Base-by-base conservation (phyloP, 352 stramenopile genomes). In the Phytophthora fragariae region DNA sequence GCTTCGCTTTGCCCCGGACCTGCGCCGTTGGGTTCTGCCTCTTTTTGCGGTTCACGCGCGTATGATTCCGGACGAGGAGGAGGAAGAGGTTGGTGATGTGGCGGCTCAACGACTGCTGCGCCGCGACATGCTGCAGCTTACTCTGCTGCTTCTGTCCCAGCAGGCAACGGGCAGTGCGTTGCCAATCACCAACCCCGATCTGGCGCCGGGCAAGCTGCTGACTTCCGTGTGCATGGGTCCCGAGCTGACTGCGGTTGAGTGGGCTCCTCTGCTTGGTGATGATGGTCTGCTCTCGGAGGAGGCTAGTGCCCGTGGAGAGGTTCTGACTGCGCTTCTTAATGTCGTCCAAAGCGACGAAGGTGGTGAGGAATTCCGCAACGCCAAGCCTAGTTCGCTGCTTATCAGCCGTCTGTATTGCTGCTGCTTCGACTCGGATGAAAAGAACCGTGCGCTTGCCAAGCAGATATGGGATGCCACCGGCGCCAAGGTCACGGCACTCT, bases 1-100 rank as follows among this genome's bases (percentile, higher is more conserved):
- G 54, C 72, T 96, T 31, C 74, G 76, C 27, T 75, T 84, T 47
- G 77, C 80, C 7, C 84, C 81, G 24, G 70, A 82, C 4, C 68
- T 94, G 53, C 84, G 89, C 3, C 84, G 87, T 24, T 96, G 88
- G 87, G 72, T 76, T 14, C 60, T 96, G 62, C 85, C 88, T 61
- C 77, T 97, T 10, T 90, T 96, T 70, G 87, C 89, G 5, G 85
- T 84, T 10, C 89, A 97, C 39, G 88, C 83, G 15, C 85, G 77
- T n/a, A 96, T 95, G 85, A 97, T 97, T 55, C 85, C 86, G 10
- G 86, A 95, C 29, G 90, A 97, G 44, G 90, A 97, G 19, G 90
- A 97, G 35, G 89, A 96, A 66, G 90, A 97, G 71, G 82, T 96
- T n/a, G 90, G 89, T 8, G 90, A 97, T 61, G 83, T 93, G 4